These are phyloP conservation scores for Boeremia lycopersici DNA, from an alignment of 2,329 filamentous ascomycete genomes.

Conservation along the genomic window DNA sequence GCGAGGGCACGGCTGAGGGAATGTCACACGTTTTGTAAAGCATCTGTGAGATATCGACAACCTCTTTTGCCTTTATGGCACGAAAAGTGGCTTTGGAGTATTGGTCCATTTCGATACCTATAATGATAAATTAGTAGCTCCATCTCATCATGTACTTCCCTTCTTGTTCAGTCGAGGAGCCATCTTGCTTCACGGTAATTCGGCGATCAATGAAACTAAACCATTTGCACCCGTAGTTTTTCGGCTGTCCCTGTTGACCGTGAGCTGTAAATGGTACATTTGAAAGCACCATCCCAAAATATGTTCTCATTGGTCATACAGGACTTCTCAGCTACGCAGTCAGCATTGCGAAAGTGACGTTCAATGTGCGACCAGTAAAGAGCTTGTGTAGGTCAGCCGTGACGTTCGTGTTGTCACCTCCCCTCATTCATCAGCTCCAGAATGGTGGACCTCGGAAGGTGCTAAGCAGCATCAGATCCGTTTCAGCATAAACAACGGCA, in stretches of 20 bases:
- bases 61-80: slow-evolving; percentile 3
- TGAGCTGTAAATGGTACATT: not conserved
- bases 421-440: not conserved
- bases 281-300: no score
- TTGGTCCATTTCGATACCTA: slow-evolving; percentile 11
- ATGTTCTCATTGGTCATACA: no score
- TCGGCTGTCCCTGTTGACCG: not conserved
- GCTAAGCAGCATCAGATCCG: not conserved
- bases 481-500: slow-evolving; percentile 9
- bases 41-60: slow-evolving; percentile 16
- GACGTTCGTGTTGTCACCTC: not conserved
- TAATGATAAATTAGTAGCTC: slow-evolving; percentile 4
- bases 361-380: not conserved
- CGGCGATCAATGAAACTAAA: slow-evolving; percentile 6
- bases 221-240: not conserved
- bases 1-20: not conserved
- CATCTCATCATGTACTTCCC: slow-evolving; percentile 12
- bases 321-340: no score
- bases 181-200: not conserved
- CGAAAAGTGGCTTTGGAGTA: slow-evolving; percentile 14
- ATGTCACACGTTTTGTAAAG: slow-evolving; percentile 14
- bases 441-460: not conserved
- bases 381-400: not conserved
- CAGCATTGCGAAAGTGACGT: not conserved
- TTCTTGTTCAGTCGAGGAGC: slow-evolving; percentile 9